phyloP scores from a whole-genome alignment of 2,329 filamentous ascomycete species.

The Bipolaris oryzae region DNA sequence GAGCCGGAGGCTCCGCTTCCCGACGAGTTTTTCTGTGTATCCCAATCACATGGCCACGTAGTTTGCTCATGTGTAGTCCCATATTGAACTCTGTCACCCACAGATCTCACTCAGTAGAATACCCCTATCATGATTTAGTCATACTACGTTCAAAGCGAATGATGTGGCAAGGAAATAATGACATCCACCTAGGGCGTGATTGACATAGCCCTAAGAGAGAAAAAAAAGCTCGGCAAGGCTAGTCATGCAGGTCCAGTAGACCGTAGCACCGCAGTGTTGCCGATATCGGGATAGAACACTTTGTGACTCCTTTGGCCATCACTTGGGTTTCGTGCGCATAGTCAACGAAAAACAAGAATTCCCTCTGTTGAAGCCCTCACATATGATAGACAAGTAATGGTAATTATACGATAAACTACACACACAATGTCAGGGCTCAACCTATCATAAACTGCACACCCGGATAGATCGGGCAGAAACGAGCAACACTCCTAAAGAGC shows the following conservation, averaged over 20 bases:
- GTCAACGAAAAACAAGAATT: no score
- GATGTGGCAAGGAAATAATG: neutral
- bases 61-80: neutral
- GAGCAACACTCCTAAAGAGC: neutral
- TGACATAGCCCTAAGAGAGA: neutral
- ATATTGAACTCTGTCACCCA: neutral
- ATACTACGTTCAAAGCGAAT: neutral
- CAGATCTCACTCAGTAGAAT: no score
- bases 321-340: neutral
- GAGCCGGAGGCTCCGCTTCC: neutral
- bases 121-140: neutral
- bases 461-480: neutral
- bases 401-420: neutral
- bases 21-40: neutral
- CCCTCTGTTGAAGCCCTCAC: neutral
- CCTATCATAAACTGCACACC: neutral
- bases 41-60: neutral
- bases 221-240: constrained; percentile 3
- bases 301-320: constrained; percentile 1
- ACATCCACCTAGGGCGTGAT: constrained; percentile 2
- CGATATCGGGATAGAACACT: constrained; percentile 1
- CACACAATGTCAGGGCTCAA: neutral
- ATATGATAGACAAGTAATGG: neutral
- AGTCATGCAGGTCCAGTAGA: neutral
- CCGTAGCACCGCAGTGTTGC: constrained; percentile 1